Evolutionary conservation across 768 basidiomycete species (phyloP).

Genomic region (Leccinum longicurvipes): DNA sequence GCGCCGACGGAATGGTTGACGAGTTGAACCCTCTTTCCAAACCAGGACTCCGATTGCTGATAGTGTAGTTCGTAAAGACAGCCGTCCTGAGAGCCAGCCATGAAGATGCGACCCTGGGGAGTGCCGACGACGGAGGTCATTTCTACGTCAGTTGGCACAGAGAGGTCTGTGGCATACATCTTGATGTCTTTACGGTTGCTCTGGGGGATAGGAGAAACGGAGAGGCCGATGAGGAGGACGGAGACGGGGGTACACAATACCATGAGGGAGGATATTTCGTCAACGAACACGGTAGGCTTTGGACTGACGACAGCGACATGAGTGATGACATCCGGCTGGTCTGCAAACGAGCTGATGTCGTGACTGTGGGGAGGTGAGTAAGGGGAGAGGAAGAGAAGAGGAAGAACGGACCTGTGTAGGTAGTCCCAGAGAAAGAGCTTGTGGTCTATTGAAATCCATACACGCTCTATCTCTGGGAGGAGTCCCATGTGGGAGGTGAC

Average conservation of each 20-base stretch:
- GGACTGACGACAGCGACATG: conserved; percentile 87
- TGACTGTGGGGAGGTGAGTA: conserved; percentile 45
- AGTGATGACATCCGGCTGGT: conserved; percentile 87
- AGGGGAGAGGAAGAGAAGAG: neutral
- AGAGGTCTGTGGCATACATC: conserved; percentile 87
- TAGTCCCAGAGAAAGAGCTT: conserved; percentile 98
- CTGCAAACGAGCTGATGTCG: conserved; percentile 88
- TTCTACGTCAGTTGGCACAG: conserved; percentile 71
- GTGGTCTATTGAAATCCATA: conserved; percentile 94
- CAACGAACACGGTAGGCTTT: conserved; percentile 83
- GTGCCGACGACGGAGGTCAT: conserved; percentile 85
- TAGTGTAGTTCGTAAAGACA: conserved; percentile 91
- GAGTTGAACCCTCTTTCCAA: conserved; percentile 79
- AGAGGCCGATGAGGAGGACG: conserved; percentile 81
- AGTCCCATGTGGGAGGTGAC: conserved; percentile 85
- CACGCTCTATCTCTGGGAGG: conserved; percentile 88
- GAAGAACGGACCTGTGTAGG: conserved; percentile 70
- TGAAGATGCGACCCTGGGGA: conserved; percentile 83
- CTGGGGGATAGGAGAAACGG: conserved; percentile 42
- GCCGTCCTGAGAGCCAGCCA: conserved; percentile 82
- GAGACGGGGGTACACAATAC: conserved; percentile 87
- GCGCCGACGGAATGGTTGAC: conserved; percentile 84
- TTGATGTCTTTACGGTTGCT: conserved; percentile 68
- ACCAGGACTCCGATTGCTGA: conserved; percentile 89
- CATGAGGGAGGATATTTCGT: conserved; percentile 85